Conservation (phyloP, 192 early-diverging fungal species). For the Gonapodya prolifera region DNA sequence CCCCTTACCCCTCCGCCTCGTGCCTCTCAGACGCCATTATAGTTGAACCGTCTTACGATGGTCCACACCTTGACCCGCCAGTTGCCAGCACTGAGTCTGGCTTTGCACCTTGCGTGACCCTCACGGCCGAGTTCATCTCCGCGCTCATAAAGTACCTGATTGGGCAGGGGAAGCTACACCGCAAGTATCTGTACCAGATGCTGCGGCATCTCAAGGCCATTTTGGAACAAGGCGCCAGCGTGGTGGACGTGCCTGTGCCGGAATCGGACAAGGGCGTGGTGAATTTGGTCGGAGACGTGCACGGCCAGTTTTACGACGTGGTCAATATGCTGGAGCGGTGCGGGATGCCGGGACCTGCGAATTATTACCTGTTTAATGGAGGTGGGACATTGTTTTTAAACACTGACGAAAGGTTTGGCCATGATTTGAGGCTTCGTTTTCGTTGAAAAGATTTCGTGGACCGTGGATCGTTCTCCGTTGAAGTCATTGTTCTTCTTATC, state of each 20-base stretch:
- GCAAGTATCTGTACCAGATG: conserved; percentile 78
- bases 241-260: conserved; percentile 79
- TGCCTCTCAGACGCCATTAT: conserved; percentile 9
- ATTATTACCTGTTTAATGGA: conserved; percentile 90
- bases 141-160: conserved; percentile 65
- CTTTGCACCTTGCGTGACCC: conserved; percentile 7
- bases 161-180: conserved; percentile 81
- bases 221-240: conserved; percentile 61
- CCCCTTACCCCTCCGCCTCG: too few species aligned
- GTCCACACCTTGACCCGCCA: conserved; percentile 46
- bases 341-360: conserved; percentile 69
- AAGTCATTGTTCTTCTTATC: conserved; percentile 83
- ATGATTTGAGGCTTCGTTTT: not conserved
- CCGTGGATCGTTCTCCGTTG: conserved; percentile 95
- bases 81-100: conserved; percentile 40
- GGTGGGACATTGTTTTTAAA: conserved; percentile 13
- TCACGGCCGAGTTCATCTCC: conserved; percentile 69
- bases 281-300: conserved; percentile 96
- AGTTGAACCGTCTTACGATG: conserved; percentile 67
- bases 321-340: conserved; percentile 89
- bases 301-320: conserved; percentile 96
- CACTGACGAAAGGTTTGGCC: not conserved
- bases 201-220: conserved; percentile 60
- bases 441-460: conserved; percentile 72
- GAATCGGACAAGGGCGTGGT: conserved; percentile 37